Conservation (phyloP, 2,329 filamentous ascomycete species). For the Colletotrichum tabaci region DNA sequence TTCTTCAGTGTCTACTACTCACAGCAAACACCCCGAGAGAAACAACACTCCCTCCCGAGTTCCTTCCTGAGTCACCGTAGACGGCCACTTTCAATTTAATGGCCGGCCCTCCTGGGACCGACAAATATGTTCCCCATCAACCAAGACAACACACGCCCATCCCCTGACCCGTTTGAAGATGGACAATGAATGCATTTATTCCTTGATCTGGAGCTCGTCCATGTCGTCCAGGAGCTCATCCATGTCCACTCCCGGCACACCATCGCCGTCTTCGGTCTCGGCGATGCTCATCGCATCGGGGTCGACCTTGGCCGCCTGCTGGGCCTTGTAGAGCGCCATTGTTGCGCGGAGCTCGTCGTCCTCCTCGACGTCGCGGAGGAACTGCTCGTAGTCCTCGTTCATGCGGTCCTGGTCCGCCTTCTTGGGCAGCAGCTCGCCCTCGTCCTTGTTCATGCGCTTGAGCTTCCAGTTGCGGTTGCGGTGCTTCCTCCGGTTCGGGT, state of each 20-base stretch:
- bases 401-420: slow-evolving; percentile 90
- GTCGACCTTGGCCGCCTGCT: slow-evolving; percentile 65
- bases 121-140: slow-evolving; percentile 4
- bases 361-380: slow-evolving; percentile 96
- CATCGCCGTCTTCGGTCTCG: slow-evolving; percentile 74
- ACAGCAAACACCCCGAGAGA: slow-evolving; percentile 17
- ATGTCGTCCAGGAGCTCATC: slow-evolving; percentile 92
- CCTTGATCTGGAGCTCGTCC: slow-evolving; percentile 85
- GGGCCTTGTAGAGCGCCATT: slow-evolving; percentile 87
- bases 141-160: not conserved
- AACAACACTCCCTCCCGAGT: not conserved
- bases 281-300: slow-evolving; percentile 78
- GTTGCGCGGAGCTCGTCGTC: slow-evolving; percentile 89
- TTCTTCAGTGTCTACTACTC: not conserved
- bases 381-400: slow-evolving; percentile 96
- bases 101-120: slow-evolving; percentile 17
- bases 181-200: slow-evolving; percentile 48
- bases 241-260: slow-evolving; percentile 80
- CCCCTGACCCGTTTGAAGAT: not conserved
- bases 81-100: slow-evolving; percentile 33
- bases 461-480: slow-evolving; percentile 92
- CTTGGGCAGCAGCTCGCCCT: slow-evolving; percentile 87
- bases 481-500: slow-evolving; percentile 86
- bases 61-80: slow-evolving; percentile 12
- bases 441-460: slow-evolving; percentile 92